These are phyloP conservation scores for Populus hybrid DNA, from an alignment of 441 rosid species.

Conservation along the genomic window DNA sequence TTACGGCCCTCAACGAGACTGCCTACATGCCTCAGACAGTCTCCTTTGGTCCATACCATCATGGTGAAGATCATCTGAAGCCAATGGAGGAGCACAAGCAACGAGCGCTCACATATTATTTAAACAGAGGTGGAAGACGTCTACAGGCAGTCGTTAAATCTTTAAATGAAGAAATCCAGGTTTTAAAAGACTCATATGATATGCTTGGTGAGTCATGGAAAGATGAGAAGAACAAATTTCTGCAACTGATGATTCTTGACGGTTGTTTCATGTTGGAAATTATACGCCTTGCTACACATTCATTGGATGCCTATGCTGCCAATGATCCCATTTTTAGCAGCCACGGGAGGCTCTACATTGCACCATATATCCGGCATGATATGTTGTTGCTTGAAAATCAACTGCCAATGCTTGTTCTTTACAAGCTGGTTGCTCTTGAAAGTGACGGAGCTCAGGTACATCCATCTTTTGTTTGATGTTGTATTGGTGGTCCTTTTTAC, in stretches of 20 bases:
- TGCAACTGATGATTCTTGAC: slow-evolving; percentile 45
- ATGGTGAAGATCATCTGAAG: slow-evolving; percentile 23
- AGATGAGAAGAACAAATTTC: slow-evolving; percentile 5
- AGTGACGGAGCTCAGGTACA: slow-evolving; percentile 25
- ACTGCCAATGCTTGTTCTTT: slow-evolving; percentile 38
- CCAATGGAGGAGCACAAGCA: slow-evolving; percentile 55
- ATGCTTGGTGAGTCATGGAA: slow-evolving; percentile 25
- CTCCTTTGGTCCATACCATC: slow-evolving; percentile 47
- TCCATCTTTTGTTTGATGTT: neutral
- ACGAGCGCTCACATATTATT: slow-evolving; percentile 35
- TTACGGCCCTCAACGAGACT: slow-evolving; percentile 26
- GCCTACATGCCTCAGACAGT: slow-evolving; percentile 38
- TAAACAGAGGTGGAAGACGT: slow-evolving; percentile 25
- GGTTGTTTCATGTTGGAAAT: slow-evolving; percentile 59
- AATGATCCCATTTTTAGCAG: slow-evolving; percentile 45
- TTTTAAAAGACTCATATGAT: slow-evolving; percentile 32
- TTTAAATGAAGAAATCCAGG: slow-evolving; percentile 19
- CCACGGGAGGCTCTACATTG: slow-evolving; percentile 37
- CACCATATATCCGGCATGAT: slow-evolving; percentile 38
- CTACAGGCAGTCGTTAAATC: slow-evolving; percentile 14
- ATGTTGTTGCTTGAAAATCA: slow-evolving; percentile 54
- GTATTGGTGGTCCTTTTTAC: neutral
- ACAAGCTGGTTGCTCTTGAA: slow-evolving; percentile 26
- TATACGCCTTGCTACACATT: slow-evolving; percentile 14
- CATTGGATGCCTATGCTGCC: slow-evolving; percentile 20